These are phyloP conservation scores for Plasmopara muralis DNA, from an alignment of 352 stramenopile genomes.

Conservation along the genomic window DNA sequence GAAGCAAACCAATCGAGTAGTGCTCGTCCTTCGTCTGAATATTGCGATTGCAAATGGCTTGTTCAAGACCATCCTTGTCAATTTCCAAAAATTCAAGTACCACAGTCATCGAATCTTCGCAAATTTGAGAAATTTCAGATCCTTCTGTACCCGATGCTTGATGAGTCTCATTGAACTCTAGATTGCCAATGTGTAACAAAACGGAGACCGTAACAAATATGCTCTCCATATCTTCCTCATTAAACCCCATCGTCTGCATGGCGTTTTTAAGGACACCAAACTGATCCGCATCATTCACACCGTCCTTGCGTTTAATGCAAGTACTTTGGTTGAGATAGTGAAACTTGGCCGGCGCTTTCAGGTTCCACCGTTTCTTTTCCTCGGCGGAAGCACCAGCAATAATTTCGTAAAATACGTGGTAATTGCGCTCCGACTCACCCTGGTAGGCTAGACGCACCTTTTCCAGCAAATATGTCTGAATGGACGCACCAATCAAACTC, in stretches of 20 bases:
- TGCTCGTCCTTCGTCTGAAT: conserved; percentile 92
- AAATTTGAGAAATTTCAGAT: conserved; percentile 48
- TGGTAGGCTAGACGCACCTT: conserved; percentile 94
- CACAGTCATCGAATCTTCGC: conserved; percentile 56
- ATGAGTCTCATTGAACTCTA: conserved; percentile 82
- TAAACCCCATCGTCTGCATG: conserved; percentile 86
- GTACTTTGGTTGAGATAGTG: conserved; percentile 89
- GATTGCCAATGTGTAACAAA: conserved; percentile 93
- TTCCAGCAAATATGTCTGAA: conserved; percentile 95
- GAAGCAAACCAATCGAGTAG: conserved; percentile 70
- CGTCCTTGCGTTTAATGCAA: conserved; percentile 77
- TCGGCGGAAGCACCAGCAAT: conserved; percentile 59
- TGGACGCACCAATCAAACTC: conserved; percentile 84
- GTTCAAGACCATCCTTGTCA: conserved; percentile 75
- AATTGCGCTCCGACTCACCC: conserved; percentile 90
- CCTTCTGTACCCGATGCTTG: conserved; percentile 57
- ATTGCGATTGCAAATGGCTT: conserved; percentile 86
- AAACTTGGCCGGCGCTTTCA: conserved; percentile 61
- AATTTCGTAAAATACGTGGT: conserved; percentile 96
- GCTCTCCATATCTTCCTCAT: conserved; percentile 79
- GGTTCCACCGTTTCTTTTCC: conserved; percentile 58
- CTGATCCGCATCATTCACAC: conserved; percentile 86
- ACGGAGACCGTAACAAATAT: conserved; percentile 89
- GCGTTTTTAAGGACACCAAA: conserved; percentile 73
- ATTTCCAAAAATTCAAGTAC: conserved; percentile 88